These are phyloP conservation scores for Capronia coronata DNA, from an alignment of 2,329 filamentous ascomycete species.

Conservation along the genomic window DNA sequence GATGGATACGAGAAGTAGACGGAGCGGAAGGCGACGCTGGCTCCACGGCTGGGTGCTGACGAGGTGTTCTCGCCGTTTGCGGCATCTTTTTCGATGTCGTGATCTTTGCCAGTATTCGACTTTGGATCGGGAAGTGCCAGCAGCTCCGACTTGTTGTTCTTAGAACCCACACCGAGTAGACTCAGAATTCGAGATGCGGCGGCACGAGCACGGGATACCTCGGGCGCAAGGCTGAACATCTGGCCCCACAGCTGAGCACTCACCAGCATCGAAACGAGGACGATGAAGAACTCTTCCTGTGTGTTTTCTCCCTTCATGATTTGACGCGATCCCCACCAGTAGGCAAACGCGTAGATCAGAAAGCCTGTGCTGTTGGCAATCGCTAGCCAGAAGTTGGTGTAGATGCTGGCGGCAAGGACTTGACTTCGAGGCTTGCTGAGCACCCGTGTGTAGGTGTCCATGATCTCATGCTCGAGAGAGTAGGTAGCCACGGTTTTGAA, in stretches of 20 bases:
- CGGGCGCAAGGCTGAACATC: conserved; percentile 34
- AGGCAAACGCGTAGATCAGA: conserved; percentile 49
- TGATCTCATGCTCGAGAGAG: conserved; percentile 46
- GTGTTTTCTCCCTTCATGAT: conserved; percentile 59
- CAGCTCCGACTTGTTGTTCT: conserved; percentile 56
- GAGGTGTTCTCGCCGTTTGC: too few species aligned
- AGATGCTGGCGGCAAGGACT: conserved; percentile 44
- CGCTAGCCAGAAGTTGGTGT: conserved; percentile 43
- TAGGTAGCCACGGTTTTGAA: conserved; percentile 49
- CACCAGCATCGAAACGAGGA: conserved; percentile 39
- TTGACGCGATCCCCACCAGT: conserved; percentile 64
- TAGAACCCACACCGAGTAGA: conserved; percentile 38
- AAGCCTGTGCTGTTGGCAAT: conserved; percentile 38
- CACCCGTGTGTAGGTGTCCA: conserved; percentile 42
- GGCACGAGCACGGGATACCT: conserved; percentile 79
- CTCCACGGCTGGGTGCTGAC: not conserved
- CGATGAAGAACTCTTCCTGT: conserved; percentile 62
- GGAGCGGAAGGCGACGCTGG: not conserved
- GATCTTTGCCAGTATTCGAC: too few species aligned
- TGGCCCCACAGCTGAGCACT: conserved; percentile 31
- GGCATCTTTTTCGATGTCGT: conserved; percentile 30
- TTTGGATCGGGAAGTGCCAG: not conserved
- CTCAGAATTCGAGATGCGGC: conserved; percentile 72
- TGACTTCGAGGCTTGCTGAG: conserved; percentile 45
- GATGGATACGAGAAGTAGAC: conserved; percentile 93